phyloP scores from a whole-genome alignment of 352 stramenopile species.

The Pythium sp. region DNA sequence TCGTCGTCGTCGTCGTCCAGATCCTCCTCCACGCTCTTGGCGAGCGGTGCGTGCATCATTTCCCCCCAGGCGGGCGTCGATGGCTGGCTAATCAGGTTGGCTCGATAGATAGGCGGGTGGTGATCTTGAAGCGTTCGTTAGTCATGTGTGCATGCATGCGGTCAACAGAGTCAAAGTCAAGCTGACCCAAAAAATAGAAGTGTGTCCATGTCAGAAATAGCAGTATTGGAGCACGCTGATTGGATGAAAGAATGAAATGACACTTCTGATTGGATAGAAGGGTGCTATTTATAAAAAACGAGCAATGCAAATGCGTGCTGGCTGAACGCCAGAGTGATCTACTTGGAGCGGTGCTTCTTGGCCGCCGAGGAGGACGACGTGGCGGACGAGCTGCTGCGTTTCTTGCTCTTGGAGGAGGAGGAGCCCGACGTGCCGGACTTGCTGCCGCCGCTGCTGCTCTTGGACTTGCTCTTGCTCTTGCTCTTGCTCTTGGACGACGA shows the following conservation, averaged over 20 bases:
- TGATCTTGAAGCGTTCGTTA: neutral
- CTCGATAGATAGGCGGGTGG: neutral
- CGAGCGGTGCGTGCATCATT: conserved; percentile 7
- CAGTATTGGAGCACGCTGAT: neutral
- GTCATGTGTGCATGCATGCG: neutral
- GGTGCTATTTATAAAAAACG: conserved; percentile 6
- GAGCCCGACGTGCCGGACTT: conserved; percentile 18
- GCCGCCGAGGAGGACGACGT: conserved; percentile 42
- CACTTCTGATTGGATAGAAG: conserved; percentile 4
- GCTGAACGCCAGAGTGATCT: conserved; percentile 8
- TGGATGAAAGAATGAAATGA: neutral
- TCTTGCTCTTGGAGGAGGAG: conserved; percentile 46
- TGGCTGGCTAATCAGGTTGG: neutral
- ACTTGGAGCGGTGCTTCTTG: conserved; percentile 77
- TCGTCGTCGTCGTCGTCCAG: conserved; percentile 20
- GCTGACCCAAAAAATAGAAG: conserved; percentile 1
- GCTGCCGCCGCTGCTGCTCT: conserved; percentile 45
- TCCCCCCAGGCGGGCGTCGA: neutral
- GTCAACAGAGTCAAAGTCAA: neutral
- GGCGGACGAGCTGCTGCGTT: conserved; percentile 49
- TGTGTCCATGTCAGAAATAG: neutral
- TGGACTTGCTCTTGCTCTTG: conserved; percentile 52
- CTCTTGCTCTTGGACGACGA: conserved; percentile 46
- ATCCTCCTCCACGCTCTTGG: conserved; percentile 29
- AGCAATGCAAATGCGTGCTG: neutral